Conservation (phyloP, 2,329 filamentous ascomycete species). For the Macrophomina phaseolina region DNA sequence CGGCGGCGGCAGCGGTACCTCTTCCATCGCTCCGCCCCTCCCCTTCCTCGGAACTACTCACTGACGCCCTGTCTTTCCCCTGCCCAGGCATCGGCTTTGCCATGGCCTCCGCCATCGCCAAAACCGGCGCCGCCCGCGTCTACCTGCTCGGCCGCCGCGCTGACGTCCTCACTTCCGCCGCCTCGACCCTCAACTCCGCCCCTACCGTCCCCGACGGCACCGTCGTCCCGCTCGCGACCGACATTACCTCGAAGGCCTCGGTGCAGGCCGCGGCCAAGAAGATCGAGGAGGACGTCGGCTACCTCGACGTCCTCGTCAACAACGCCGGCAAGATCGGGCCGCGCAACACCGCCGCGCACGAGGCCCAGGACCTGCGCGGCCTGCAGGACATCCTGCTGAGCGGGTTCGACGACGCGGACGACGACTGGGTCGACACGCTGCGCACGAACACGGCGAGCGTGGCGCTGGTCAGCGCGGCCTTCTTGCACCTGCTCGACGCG, state of each 20-base stretch:
- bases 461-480: conserved; percentile 51
- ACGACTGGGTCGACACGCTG: conserved; percentile 12
- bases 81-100: conserved; percentile 45
- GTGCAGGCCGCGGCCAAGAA: conserved; percentile 49
- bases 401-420: conserved; percentile 39
- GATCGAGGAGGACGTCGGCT: conserved; percentile 50
- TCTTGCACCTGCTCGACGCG: conserved; percentile 52
- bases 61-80: conserved; percentile 30
- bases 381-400: conserved; percentile 49
- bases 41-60: conserved; percentile 25
- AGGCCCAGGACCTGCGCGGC: conserved; percentile 51
- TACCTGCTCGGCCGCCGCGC: conserved; percentile 53
- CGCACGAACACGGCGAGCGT: conserved; percentile 51
- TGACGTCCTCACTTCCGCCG: conserved; percentile 49
- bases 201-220: conserved; percentile 24
- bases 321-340: conserved; percentile 59
- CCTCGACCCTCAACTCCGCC: conserved; percentile 38
- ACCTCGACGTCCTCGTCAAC: conserved; percentile 59
- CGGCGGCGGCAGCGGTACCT: conserved; percentile 49
- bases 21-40: conserved; percentile 27
- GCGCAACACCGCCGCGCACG: conserved; percentile 47
- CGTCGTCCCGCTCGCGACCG: conserved; percentile 50
- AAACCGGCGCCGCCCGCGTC: conserved; percentile 49
- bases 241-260: conserved; percentile 48
- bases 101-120: conserved; percentile 50